Evolutionary conservation across 208 protist genomes (phyloP).

Genomic region (Trypanosoma avium): DNA sequence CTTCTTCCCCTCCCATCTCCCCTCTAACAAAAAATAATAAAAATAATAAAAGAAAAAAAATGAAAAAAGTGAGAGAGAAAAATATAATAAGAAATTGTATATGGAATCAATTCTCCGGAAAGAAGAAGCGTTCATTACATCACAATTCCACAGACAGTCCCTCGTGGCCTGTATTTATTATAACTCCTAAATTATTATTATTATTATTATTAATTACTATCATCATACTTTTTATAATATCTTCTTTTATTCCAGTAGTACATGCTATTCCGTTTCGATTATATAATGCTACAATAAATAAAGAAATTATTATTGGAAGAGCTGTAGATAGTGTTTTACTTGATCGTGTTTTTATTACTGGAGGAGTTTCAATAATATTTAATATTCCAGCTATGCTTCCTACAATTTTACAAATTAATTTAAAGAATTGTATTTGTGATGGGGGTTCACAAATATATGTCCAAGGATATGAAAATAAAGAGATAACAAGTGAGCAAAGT

Average conservation of each 20-base stretch:
- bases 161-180: too few species aligned
- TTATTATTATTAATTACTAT: background rate
- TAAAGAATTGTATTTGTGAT: background rate
- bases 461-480: background rate
- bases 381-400: background rate
- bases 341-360: background rate
- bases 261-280: background rate
- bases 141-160: too few species aligned
- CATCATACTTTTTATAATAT: background rate
- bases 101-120: too few species aligned
- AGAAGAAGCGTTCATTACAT: too few species aligned
- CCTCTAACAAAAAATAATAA: too few species aligned
- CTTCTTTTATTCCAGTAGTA: background rate
- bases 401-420: background rate
- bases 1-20: too few species aligned
- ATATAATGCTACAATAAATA: background rate
- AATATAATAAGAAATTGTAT: too few species aligned
- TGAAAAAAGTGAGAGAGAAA: too few species aligned
- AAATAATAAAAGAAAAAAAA: too few species aligned
- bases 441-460: background rate
- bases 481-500: background rate
- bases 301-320: background rate
- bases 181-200: too few species aligned
- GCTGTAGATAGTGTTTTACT: background rate
- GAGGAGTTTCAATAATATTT: background rate